A percentile compares a stretch with the other conserved stretches of the same genome.
These are phyloP conservation scores for Pseudozyma pruni DNA, from an alignment of 1,284 basidiomycete genomes.

Conservation along the genomic window DNA sequence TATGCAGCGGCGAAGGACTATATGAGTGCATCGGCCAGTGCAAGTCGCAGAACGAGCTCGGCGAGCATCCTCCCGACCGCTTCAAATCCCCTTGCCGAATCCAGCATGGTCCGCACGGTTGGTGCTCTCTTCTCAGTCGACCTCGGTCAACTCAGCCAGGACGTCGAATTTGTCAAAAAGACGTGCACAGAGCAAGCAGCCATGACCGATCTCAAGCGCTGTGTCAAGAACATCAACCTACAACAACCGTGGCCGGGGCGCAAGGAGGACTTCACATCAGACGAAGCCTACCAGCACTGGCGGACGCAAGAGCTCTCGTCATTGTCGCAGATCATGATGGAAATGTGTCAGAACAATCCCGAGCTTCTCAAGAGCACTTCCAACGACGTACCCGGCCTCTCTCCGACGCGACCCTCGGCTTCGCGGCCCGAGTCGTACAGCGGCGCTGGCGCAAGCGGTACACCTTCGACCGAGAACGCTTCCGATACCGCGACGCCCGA, in stretches of 20 bases:
- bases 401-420: constrained; percentile 9
- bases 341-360: constrained; percentile 87
- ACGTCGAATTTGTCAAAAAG: constrained; percentile 77
- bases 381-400: constrained; percentile 29
- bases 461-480: constrained; percentile 17
- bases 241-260: constrained; percentile 84
- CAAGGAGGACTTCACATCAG: constrained; percentile 84
- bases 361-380: constrained; percentile 79
- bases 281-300: constrained; percentile 84
- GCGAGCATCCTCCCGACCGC: constrained; percentile 29
- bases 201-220: constrained; percentile 74
- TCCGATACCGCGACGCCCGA: constrained; percentile 22
- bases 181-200: constrained; percentile 76
- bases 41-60: constrained; percentile 42
- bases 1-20: constrained; percentile 22
- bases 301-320: constrained; percentile 82
- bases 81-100: constrained; percentile 31
- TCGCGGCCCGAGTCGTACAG: constrained; percentile 26
- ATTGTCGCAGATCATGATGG: constrained; percentile 86
- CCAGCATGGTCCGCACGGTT: constrained; percentile 72
- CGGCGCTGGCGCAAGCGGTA: constrained; percentile 6
- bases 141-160: constrained; percentile 76
- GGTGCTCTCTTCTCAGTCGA: constrained; percentile 80
- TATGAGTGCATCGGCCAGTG: constrained; percentile 19
- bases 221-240: constrained; percentile 88